Evolutionary conservation across 164 flowering plant species (phyloP).

Genomic region (Vitis labrusca): DNA sequence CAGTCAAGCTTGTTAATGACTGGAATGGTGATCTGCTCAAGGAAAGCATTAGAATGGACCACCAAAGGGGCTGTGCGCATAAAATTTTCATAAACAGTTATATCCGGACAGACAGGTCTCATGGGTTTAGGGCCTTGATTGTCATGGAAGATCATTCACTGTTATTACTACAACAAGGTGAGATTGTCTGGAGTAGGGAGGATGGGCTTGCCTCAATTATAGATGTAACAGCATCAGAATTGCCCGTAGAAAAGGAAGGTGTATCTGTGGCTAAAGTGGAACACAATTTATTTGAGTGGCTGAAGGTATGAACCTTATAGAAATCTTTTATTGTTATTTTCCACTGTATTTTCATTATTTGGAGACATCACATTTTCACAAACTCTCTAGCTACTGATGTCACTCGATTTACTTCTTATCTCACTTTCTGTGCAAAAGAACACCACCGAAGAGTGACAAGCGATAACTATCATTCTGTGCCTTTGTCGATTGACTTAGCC

Average conservation of each 20-base stretch:
- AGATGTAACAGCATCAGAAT: slow-evolving; percentile 82
- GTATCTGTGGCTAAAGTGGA: slow-evolving; percentile 96
- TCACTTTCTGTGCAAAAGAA: too few relatives aligned
- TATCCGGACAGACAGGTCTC: slow-evolving; percentile 75
- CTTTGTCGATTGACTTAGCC: too few relatives aligned
- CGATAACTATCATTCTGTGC: too few relatives aligned
- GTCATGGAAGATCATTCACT: slow-evolving; percentile 97
- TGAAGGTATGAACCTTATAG: slow-evolving; percentile 57
- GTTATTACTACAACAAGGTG: slow-evolving; percentile 85
- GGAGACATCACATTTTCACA: too few relatives aligned
- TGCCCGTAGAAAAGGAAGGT: slow-evolving; percentile 83
- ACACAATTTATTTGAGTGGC: slow-evolving; percentile 90
- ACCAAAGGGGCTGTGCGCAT: slow-evolving; percentile 63
- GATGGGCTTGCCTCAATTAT: slow-evolving; percentile 93
- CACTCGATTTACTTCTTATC: too few relatives aligned
- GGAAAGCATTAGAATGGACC: slow-evolving; percentile 66
- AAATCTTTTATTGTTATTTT: background rate
- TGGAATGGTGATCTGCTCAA: slow-evolving; percentile 49
- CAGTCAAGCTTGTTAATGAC: slow-evolving; percentile 64
- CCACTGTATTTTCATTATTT: too few relatives aligned
- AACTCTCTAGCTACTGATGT: too few relatives aligned
- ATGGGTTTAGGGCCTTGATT: slow-evolving; percentile 92
- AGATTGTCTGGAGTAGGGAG: slow-evolving; percentile 92
- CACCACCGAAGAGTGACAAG: too few relatives aligned
- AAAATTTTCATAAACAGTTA: slow-evolving; percentile 86